Base-by-base conservation (phyloP, 1,139 yeast species). In the Waltiozyma sp. region DNA sequence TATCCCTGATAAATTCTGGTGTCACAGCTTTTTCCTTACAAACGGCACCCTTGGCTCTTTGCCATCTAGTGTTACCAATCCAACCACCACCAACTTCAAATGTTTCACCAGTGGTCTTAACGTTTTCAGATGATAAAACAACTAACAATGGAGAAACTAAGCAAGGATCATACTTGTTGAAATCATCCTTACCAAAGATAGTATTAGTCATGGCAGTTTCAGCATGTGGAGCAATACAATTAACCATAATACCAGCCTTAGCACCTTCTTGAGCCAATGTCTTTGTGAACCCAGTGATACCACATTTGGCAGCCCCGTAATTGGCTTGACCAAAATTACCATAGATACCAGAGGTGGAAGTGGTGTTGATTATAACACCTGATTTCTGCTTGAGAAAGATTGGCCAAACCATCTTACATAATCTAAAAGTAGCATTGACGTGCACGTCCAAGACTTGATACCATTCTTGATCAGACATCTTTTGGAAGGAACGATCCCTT, bases 251-350 rank as follows among this genome's bases (percentile, higher is more conserved):
- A 60, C 82, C 80, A 59, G 69, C 61, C 65, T 76, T 87, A 48
- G 79, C 77, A 57, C 98, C 98, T 68, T 91, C 98, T 52, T 84
- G 71, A 23, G 97, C 96, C 50, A 87, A 64, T 38, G 96, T 84
- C 63, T 76, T 80, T 31, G 95, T 73, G 56, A 91, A 75, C 33
- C 96, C 96, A 43, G 88, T 66, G 49, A 91, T 79, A 28, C 89
- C 97, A 46, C 85, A 77, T 69, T 91, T 91, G 42, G 97, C 96
- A 41, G 96, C 78, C 33, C 96, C 80, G 63, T 91, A 91, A 70
- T 91, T 91, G 47, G 96, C 85, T 69, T 91, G 98, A 43, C 98
- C 98, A 66, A 91, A 91, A 70, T 85, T 87, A 55, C 97, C 97
- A 63, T 91, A 91, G 55, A 91, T 87, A 57, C 97, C 97, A 14